These are phyloP conservation scores for Xylariaceae sp. DNA, from an alignment of 2,329 filamentous ascomycete species.

Conservation along the genomic window DNA sequence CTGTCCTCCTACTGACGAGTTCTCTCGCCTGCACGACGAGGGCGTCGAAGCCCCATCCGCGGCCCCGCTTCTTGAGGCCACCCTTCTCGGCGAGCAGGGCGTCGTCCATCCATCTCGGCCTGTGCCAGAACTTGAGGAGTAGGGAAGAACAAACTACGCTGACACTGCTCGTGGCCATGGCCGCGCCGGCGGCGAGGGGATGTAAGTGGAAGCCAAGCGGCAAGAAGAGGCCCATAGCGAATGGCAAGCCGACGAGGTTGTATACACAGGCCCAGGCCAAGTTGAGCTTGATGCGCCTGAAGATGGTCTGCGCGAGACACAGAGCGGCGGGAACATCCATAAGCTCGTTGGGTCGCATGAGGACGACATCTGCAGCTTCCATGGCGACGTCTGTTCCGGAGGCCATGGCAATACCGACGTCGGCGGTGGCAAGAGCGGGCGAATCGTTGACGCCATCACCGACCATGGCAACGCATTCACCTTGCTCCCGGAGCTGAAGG, in stretches of 20 bases:
- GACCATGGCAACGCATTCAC: constrained; percentile 88
- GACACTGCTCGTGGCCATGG: constrained; percentile 88
- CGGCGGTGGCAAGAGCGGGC: constrained; percentile 85
- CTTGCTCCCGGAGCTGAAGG: constrained; percentile 66
- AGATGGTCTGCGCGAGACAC: constrained; percentile 77
- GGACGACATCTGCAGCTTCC: constrained; percentile 92
- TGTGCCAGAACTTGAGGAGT: constrained; percentile 79
- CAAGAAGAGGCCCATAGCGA: constrained; percentile 94
- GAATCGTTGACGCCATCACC: constrained; percentile 99
- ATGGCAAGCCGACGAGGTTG: constrained; percentile 85
- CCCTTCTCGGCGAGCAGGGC: constrained; percentile 58
- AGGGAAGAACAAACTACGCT: constrained; percentile 83
- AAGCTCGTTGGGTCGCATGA: constrained; percentile 89
- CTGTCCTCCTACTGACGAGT: constrained; percentile 32
- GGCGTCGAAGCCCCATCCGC: constrained; percentile 39
- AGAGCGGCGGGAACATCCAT: constrained; percentile 90
- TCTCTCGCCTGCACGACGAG: constrained; percentile 42
- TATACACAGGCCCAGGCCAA: constrained; percentile 90
- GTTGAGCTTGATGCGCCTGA: constrained; percentile 90
- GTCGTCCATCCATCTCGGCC: constrained; percentile 83
- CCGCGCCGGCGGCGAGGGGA: constrained; percentile 89
- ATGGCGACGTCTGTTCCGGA: constrained; percentile 95
- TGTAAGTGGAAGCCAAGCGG: constrained; percentile 85
- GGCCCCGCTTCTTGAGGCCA: constrained; percentile 39
- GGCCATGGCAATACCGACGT: constrained; percentile 88